Evolutionary conservation across 768 basidiomycete genomes (phyloP).

Genomic region (Favolaschia claudopus): DNA sequence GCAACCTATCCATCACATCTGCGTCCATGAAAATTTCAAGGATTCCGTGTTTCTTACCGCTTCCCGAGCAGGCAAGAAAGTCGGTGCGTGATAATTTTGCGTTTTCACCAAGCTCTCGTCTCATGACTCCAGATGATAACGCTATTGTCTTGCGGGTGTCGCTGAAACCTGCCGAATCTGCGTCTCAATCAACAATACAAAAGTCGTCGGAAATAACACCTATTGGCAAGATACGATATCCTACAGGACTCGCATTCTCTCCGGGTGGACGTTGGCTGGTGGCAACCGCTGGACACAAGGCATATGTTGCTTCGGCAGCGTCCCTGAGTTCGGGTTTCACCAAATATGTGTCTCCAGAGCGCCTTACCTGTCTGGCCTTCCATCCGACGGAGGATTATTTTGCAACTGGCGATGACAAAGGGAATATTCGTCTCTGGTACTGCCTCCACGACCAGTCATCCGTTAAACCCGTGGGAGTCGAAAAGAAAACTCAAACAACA

Average conservation of each 20-base stretch:
- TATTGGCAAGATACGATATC: constrained; percentile 73
- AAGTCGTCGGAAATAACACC: constrained; percentile 58
- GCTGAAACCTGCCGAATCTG: constrained; percentile 53
- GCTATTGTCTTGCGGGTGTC: constrained; percentile 71
- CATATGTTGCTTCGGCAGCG: constrained; percentile 72
- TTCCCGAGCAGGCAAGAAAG: constrained; percentile 57
- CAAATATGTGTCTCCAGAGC: constrained; percentile 84
- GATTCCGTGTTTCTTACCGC: constrained; percentile 76
- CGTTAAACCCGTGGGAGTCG: constrained; percentile 63
- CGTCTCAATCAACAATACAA: constrained; percentile 47
- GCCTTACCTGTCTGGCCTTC: constrained; percentile 83
- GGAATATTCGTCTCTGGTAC: constrained; percentile 91
- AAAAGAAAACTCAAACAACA: constrained; percentile 85
- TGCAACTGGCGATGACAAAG: constrained; percentile 90
- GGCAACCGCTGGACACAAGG: constrained; percentile 75
- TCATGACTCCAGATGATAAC: constrained; percentile 54
- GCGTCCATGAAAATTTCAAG: constrained; percentile 72
- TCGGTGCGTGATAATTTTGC: constrained; percentile 37
- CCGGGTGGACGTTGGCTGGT: constrained; percentile 82
- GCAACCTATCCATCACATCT: constrained; percentile 75
- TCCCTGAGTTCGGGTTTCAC: constrained; percentile 72
- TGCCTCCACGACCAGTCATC: constrained; percentile 73
- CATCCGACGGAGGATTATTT: constrained; percentile 94
- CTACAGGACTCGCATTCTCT: constrained; percentile 74
- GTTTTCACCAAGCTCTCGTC: constrained; percentile 15